phyloP scores from a whole-genome alignment of 2,329 filamentous ascomycete genomes.

The Diaporthe citriasiana region DNA sequence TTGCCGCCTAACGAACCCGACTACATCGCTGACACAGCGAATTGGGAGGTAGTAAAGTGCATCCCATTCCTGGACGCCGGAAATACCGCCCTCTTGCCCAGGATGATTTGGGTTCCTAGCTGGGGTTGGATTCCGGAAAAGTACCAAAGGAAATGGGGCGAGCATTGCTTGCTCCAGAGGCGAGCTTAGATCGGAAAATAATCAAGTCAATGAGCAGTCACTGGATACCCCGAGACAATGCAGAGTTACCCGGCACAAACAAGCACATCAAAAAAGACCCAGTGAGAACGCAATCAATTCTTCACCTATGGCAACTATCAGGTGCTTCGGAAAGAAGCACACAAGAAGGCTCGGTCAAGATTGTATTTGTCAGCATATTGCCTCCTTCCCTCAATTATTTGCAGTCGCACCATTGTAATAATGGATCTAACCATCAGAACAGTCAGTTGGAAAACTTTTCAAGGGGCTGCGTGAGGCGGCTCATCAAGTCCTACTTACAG shows the following conservation, averaged over 20 bases:
- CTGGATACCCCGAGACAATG: not conserved
- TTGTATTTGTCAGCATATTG: not conserved
- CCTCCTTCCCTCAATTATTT: slow-evolving; percentile 23
- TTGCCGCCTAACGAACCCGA: slow-evolving; percentile 81
- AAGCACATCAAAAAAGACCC: not conserved
- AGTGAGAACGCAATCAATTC: not conserved
- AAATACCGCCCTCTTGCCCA: slow-evolving; percentile 79
- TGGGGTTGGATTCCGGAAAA: slow-evolving; percentile 76
- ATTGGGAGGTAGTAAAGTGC: slow-evolving; percentile 85
- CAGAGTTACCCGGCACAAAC: not conserved
- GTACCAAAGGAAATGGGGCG: slow-evolving; percentile 84
- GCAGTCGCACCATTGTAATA: slow-evolving; percentile 55
- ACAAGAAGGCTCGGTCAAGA: not conserved
- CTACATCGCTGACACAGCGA: slow-evolving; percentile 79
- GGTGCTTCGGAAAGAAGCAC: not conserved
- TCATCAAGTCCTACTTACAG: slow-evolving; percentile 55
- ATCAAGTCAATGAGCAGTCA: not conserved
- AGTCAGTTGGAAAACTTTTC: slow-evolving; percentile 13
- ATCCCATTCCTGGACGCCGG: slow-evolving; percentile 84
- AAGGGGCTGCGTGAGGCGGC: not conserved
- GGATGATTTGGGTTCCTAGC: slow-evolving; percentile 87
- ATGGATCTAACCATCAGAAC: slow-evolving; percentile 53
- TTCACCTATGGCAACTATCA: not conserved
- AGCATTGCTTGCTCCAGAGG: slow-evolving; percentile 85
- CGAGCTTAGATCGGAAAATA: not conserved